Percentiles rank a stretch among this genome's conserved stretches.
phyloP scores from a whole-genome alignment of 2,329 filamentous ascomycete species.

The Sporothrix mexicana region DNA sequence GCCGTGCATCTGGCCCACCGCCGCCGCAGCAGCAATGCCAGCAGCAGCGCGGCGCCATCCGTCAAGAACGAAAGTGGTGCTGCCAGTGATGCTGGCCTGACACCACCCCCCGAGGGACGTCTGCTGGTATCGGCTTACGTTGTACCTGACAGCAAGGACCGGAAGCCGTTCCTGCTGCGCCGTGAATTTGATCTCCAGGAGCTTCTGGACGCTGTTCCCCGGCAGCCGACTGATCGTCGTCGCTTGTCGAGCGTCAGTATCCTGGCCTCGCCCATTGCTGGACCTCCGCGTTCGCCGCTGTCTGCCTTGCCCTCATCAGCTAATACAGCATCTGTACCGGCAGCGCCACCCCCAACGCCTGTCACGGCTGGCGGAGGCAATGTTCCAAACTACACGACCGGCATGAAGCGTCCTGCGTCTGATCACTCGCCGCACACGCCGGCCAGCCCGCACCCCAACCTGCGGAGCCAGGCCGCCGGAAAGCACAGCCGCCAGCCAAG shows the following conservation, averaged over 20 bases:
- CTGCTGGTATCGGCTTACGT: conserved; percentile 54
- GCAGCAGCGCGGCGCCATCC: background rate
- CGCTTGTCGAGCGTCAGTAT: conserved; percentile 33
- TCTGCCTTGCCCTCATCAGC: conserved; percentile 23
- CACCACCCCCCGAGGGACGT: conserved; percentile 33
- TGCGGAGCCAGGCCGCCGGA: conserved; percentile 16
- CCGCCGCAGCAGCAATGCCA: conserved; percentile 1
- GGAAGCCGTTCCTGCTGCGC: conserved; percentile 55
- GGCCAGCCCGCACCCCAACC: conserved; percentile 29
- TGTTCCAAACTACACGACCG: background rate
- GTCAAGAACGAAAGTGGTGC: background rate
- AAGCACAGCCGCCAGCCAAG: conserved; percentile 27
- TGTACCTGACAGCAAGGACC: conserved; percentile 48
- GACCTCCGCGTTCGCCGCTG: conserved; percentile 31
- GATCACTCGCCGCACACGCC: conserved; percentile 25
- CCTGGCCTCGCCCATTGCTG: conserved; percentile 32
- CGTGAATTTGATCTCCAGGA: conserved; percentile 58
- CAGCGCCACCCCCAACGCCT: conserved; percentile 1
- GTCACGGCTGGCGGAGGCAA: conserved; percentile 12
- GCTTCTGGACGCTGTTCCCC: conserved; percentile 53
- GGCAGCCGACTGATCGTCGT: conserved; percentile 43
- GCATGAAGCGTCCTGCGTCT: conserved; percentile 32
- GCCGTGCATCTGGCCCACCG: conserved; percentile 25
- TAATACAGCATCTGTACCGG: background rate
- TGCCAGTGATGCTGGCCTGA: conserved; percentile 11